Conservation (phyloP, 768 basidiomycete species). For the Rhodotorula paludigena region DNA sequence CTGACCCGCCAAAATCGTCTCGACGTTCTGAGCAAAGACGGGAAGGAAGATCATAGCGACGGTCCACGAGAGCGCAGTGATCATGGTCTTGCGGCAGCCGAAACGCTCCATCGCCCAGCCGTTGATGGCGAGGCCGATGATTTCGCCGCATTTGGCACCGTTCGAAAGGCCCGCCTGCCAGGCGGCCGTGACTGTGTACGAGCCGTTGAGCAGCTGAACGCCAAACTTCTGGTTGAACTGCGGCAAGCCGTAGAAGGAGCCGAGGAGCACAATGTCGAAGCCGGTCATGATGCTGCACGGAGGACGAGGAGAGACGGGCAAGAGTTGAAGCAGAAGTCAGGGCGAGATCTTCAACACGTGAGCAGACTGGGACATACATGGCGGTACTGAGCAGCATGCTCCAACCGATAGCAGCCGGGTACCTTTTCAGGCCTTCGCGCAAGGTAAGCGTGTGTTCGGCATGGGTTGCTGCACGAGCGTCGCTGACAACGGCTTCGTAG, state of each 20-base stretch:
- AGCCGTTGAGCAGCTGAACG: constrained; percentile 36
- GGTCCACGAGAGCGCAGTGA: constrained; percentile 30
- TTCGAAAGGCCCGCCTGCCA: neutral
- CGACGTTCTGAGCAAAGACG: constrained; percentile 40
- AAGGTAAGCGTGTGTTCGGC: constrained; percentile 47
- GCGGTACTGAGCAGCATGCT: constrained; percentile 40
- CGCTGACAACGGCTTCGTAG: constrained; percentile 37
- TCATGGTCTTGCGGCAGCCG: constrained; percentile 47
- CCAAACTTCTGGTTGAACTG: constrained; percentile 36
- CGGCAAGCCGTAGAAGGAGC: constrained; percentile 37
- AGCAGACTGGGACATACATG: neutral
- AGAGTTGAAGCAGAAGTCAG: too few species aligned
- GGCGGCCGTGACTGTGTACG: constrained; percentile 46
- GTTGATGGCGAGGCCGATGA: constrained; percentile 47
- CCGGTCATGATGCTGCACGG: constrained; percentile 2
- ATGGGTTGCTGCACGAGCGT: constrained; percentile 44
- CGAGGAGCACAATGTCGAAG: constrained; percentile 26
- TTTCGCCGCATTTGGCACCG: constrained; percentile 44
- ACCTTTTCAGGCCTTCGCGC: constrained; percentile 45
- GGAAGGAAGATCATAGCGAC: constrained; percentile 42
- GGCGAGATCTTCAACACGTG: neutral
- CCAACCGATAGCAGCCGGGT: constrained; percentile 49
- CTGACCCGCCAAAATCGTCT: constrained; percentile 29
- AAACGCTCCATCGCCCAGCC: constrained; percentile 46
- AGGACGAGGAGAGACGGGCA: neutral